A percentile compares a stretch with the other conserved stretches of the same genome.
These are phyloP conservation scores for Colletotrichum cordylinicola DNA, from an alignment of 2,329 filamentous ascomycete species.

Conservation along the genomic window DNA sequence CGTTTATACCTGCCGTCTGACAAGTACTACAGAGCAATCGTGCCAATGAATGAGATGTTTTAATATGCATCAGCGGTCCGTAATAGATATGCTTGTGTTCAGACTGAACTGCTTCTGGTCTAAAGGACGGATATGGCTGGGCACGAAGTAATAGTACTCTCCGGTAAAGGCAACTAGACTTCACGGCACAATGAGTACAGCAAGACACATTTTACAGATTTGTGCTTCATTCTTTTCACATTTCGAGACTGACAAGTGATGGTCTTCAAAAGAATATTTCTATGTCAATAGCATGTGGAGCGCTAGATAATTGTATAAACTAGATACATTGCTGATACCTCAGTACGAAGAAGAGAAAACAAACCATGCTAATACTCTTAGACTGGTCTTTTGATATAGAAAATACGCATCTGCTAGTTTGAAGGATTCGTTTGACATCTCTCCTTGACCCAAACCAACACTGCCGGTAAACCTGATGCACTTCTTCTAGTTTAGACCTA, in stretches of 20 bases:
- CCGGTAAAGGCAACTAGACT: neutral
- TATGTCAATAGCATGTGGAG: neutral
- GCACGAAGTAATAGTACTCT: neutral
- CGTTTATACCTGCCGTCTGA: neutral
- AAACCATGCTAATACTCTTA: neutral
- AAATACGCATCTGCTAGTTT: neutral
- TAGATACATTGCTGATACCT: neutral
- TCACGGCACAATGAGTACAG: neutral
- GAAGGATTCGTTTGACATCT: too few species aligned
- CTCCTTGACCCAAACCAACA: neutral
- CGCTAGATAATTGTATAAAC: neutral
- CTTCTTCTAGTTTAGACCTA: neutral
- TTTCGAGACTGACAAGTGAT: neutral
- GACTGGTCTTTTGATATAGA: fast-evolving
- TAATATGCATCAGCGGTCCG: neutral
- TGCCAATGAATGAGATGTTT: neutral
- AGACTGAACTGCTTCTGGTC: neutral
- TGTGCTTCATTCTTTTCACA: neutral
- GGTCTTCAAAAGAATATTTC: neutral
- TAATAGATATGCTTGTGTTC: fast-evolving
- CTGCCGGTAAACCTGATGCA: neutral
- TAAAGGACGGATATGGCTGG: neutral
- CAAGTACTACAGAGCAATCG: neutral
- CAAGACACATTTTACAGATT: too few species aligned
- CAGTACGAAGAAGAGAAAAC: neutral